A percentile compares a stretch with the other conserved stretches of the same genome.
Conservation (phyloP, 2,329 filamentous ascomycete species). For the Stagonosporopsis cucurbitacearum region DNA sequence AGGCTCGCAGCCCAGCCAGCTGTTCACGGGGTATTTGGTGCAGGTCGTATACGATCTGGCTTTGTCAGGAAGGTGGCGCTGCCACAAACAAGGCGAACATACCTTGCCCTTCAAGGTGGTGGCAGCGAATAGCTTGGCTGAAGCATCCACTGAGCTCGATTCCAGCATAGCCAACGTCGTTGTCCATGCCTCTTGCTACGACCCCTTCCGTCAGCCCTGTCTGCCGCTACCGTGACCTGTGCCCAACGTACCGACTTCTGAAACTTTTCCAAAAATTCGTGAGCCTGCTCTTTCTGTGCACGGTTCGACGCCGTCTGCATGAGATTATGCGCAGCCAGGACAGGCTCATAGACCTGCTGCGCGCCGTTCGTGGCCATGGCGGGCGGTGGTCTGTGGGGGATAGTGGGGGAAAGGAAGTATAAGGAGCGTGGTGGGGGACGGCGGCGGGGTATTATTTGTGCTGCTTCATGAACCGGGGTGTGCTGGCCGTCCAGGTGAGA, state of each 20-base stretch:
- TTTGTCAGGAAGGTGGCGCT: constrained; percentile 25
- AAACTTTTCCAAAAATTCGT: constrained; percentile 90
- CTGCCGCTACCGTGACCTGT: constrained; percentile 13
- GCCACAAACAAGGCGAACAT: constrained; percentile 34
- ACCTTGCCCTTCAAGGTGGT: constrained; percentile 99
- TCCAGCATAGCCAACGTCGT: constrained; percentile 86
- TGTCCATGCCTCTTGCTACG: constrained; percentile 86
- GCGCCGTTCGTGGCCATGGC: constrained; percentile 72
- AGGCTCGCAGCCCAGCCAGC: constrained; percentile 78
- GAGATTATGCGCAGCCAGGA: constrained; percentile 85
- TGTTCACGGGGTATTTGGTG: constrained; percentile 82
- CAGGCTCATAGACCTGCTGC: constrained; percentile 78
- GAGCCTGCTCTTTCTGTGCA: constrained; percentile 84
- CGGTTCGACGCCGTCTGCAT: constrained; percentile 86
- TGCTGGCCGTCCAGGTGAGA: constrained; percentile 1
- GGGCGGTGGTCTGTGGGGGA: constrained; percentile 24
- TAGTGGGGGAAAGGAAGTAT: constrained; percentile 27
- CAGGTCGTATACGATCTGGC: constrained; percentile 93
- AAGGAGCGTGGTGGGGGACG: constrained; percentile 29
- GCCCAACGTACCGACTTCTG: constrained; percentile 86
- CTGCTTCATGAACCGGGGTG: constrained; percentile 32
- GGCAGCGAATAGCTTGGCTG: constrained; percentile 92
- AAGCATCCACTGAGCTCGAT: constrained; percentile 73
- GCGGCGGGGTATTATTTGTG: constrained; percentile 36
- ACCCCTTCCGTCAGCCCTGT: constrained; percentile 33